phyloP scores from a whole-genome alignment of 768 basidiomycete species.

The Phallus indusiatus region DNA sequence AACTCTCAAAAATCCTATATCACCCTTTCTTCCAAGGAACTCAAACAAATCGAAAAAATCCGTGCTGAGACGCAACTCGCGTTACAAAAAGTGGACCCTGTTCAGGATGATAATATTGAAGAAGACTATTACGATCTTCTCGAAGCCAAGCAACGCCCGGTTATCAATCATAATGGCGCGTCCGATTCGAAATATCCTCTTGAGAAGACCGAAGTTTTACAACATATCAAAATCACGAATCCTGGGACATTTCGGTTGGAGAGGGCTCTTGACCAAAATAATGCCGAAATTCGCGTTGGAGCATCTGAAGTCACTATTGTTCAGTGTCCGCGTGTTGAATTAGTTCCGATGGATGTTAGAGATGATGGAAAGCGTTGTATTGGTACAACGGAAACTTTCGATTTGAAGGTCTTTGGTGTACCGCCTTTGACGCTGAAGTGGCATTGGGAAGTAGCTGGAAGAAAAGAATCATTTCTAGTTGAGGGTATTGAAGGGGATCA shows the following conservation, averaged over 20 bases:
- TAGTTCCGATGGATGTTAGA: constrained; percentile 34
- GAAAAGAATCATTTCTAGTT: constrained; percentile 62
- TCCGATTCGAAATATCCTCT: constrained; percentile 16
- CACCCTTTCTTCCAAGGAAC: constrained; percentile 52
- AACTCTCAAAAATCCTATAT: constrained; percentile 30
- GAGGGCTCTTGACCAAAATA: constrained; percentile 47
- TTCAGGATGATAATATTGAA: constrained; percentile 44
- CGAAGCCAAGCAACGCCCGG: constrained; percentile 15
- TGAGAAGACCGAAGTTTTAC: constrained; percentile 64
- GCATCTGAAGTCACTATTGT: constrained; percentile 60
- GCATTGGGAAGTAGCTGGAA: constrained; percentile 59
- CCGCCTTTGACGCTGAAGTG: constrained; percentile 56
- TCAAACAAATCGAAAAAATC: constrained; percentile 56
- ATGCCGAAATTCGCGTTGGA: constrained; percentile 62
- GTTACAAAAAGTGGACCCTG: constrained; percentile 20
- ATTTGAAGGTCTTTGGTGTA: constrained; percentile 16
- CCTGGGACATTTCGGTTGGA: constrained; percentile 73
- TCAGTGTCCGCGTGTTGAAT: constrained; percentile 77
- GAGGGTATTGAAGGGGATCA: constrained; percentile 72
- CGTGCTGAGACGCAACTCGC: constrained; percentile 40
- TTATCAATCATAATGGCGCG: constrained; percentile 10
- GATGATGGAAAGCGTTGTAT: constrained; percentile 51
- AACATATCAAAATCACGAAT: constrained; percentile 60
- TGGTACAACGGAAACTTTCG: constrained; percentile 41
- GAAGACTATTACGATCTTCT: constrained; percentile 69